Conservation (phyloP, 306 rosid genomes). For the Prunus padus region DNA sequence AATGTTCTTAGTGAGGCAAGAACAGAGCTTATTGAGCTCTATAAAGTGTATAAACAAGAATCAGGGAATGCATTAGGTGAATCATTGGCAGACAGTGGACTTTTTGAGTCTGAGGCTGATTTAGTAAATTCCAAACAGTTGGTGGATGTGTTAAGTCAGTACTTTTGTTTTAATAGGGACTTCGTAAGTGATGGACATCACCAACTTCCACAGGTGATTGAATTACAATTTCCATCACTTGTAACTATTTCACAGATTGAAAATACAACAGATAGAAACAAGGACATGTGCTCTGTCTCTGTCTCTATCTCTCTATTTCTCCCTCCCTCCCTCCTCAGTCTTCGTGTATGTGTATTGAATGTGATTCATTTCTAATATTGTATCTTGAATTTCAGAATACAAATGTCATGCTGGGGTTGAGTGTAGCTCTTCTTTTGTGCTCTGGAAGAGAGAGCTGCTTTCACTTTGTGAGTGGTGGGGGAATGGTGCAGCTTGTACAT, state of each 20-base stretch:
- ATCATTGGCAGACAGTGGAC: slow-evolving; percentile 37
- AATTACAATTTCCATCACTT: slow-evolving; percentile 15
- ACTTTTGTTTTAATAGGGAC: slow-evolving; percentile 43
- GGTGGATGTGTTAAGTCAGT: slow-evolving; percentile 65
- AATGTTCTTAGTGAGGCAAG: slow-evolving; percentile 52
- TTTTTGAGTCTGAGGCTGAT: slow-evolving; percentile 56
- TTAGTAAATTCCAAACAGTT: slow-evolving; percentile 61
- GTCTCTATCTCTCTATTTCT: slow-evolving; percentile 7
- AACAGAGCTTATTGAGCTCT: slow-evolving; percentile 65
- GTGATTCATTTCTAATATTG: slow-evolving; percentile 8
- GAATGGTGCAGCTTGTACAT: slow-evolving; percentile 72
- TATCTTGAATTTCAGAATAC: slow-evolving; percentile 62
- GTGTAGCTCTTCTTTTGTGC: slow-evolving; percentile 90
- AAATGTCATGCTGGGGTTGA: slow-evolving; percentile 67
- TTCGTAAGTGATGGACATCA: slow-evolving; percentile 39
- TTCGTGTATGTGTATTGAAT: slow-evolving; percentile 16
- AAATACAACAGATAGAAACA: background rate
- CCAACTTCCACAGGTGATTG: slow-evolving; percentile 59
- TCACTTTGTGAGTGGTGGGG: slow-evolving; percentile 83
- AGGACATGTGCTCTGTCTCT: background rate
- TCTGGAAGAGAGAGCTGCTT: slow-evolving; percentile 85
- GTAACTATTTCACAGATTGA: slow-evolving; percentile 1
- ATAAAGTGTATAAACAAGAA: slow-evolving; percentile 43
- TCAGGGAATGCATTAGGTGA: slow-evolving; percentile 42
- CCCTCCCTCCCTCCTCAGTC: background rate